phyloP scores from a whole-genome alignment of 2,329 filamentous ascomycete species.

The Penicillium palitans region DNA sequence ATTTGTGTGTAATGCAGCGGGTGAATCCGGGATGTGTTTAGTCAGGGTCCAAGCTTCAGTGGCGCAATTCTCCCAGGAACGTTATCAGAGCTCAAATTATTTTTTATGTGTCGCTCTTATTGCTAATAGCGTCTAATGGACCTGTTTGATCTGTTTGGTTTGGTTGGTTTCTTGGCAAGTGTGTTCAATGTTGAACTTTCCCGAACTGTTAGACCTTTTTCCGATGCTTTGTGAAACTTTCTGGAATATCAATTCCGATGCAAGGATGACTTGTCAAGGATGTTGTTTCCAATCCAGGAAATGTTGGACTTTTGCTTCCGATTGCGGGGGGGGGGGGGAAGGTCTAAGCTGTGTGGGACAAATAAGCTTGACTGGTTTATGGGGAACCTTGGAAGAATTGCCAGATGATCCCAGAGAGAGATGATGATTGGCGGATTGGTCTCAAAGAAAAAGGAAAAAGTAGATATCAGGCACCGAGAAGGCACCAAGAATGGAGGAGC shows the following conservation, averaged over 20 bases:
- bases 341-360: conserved; percentile 7
- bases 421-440: background rate
- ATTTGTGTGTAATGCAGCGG: conserved; percentile 12
- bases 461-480: background rate
- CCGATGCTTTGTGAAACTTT: background rate
- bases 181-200: background rate
- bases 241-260: background rate
- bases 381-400: background rate
- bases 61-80: conserved; percentile 9
- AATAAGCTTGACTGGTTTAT: conserved; percentile 1
- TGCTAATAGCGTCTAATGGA: conserved; percentile 11
- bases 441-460: background rate
- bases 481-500: background rate
- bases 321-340: conserved; percentile 1
- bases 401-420: background rate
- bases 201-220: background rate
- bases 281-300: background rate
- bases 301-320: background rate
- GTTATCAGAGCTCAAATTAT: conserved; percentile 13
- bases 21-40: conserved; percentile 24
- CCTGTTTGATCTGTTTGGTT: background rate
- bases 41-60: conserved; percentile 27
- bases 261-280: background rate
- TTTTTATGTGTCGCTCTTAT: conserved; percentile 16
- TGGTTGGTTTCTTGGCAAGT: background rate